Percentiles rank a stretch among this genome's conserved stretches.
These are phyloP conservation scores for Emydomyces testavorans DNA, from an alignment of 2,329 filamentous ascomycete genomes.

Conservation along the genomic window DNA sequence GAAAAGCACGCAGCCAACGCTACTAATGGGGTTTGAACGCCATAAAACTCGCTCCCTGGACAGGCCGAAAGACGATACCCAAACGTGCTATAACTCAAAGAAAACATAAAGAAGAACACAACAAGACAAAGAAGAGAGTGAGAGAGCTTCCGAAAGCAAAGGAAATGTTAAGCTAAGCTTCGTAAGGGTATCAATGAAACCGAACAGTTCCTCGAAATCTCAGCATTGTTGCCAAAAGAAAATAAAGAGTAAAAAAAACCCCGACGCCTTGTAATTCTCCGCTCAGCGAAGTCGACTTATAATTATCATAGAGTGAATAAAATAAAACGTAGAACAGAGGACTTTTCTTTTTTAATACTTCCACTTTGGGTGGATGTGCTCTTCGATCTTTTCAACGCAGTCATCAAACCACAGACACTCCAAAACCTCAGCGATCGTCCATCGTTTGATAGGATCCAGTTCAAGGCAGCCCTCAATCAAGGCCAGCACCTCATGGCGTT, in stretches of 20 bases:
- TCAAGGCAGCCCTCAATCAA: conserved; percentile 50
- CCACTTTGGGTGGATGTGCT: conserved; percentile 8
- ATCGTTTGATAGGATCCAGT: conserved; percentile 44
- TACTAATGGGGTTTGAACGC: background rate
- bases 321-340: background rate
- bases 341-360: conserved; percentile 1
- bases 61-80: background rate
- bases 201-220: background rate
- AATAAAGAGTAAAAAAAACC: background rate
- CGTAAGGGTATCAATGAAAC: conserved; percentile 11
- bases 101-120: background rate
- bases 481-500: conserved; percentile 41
- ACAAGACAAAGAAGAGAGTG: background rate
- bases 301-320: background rate
- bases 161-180: too few species aligned
- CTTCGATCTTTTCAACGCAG: conserved; percentile 1
- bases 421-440: conserved; percentile 47
- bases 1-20: background rate
- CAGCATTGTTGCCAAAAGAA: background rate
- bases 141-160: background rate
- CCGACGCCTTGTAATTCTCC: conserved; percentile 1
- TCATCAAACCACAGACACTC: conserved; percentile 43
- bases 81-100: background rate
- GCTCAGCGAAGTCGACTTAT: background rate
- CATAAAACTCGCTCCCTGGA: background rate